Percentiles rank a stretch among this genome's conserved stretches.
phyloP scores from a whole-genome alignment of 2,329 filamentous ascomycete genomes.

The Cladosporium cucumerinum region DNA sequence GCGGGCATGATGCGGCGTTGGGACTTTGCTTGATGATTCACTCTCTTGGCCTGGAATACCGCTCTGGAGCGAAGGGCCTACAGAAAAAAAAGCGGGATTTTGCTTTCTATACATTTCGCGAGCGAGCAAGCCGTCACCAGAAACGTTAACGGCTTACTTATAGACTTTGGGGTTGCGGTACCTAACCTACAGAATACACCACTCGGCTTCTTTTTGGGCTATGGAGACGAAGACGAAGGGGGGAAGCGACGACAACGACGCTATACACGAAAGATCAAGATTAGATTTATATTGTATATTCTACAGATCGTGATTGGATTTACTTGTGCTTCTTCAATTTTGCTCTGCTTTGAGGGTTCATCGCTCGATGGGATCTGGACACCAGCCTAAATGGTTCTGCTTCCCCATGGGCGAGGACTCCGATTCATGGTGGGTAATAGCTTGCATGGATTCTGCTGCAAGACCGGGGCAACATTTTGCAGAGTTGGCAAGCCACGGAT shows the following conservation, averaged over 20 bases:
- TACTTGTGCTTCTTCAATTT: not conserved
- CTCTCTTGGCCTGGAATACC: not conserved
- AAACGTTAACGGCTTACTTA: not conserved
- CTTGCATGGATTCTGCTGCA: not conserved
- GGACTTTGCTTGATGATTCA: not conserved
- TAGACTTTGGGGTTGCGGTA: not conserved
- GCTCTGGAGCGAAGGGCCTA: not conserved
- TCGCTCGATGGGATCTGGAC: not conserved
- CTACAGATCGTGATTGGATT: not conserved
- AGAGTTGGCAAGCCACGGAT: not conserved
- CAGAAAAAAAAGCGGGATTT: not conserved
- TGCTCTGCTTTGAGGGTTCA: not conserved
- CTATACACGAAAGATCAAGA: not conserved
- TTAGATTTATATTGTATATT: not conserved
- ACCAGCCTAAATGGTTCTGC: not conserved
- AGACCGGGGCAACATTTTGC: not conserved
- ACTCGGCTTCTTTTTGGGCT: not conserved
- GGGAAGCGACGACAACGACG: not conserved
- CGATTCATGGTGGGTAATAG: not conserved
- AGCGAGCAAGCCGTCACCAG: not conserved
- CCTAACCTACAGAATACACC: conserved; percentile 1
- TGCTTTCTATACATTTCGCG: not conserved
- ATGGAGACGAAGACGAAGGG: not conserved
- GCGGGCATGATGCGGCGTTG: conserved; percentile 11
- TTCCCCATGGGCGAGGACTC: too few relatives aligned